phyloP scores from a whole-genome alignment of 2,329 filamentous ascomycete genomes.

The Aspergillus alliaceus region DNA sequence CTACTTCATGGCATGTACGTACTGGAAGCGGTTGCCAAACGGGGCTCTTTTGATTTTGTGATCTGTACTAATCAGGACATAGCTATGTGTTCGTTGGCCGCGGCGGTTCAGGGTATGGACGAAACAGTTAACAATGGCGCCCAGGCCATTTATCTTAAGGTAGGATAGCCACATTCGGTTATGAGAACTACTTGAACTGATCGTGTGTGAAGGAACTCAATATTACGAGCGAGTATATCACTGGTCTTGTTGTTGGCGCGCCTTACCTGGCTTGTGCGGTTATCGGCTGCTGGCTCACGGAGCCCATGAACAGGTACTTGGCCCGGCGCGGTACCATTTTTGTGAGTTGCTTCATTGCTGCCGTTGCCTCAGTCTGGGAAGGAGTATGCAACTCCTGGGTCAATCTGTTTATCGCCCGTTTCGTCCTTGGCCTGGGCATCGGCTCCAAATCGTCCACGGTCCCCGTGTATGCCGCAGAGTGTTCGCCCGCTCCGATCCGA shows the following conservation, averaged over 20 bases:
- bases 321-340: conserved; percentile 49
- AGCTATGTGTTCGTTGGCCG: conserved; percentile 54
- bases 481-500: conserved; percentile 49
- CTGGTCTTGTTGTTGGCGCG: conserved; percentile 46
- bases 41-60: neutral
- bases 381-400: conserved; percentile 45
- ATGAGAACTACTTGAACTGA: neutral
- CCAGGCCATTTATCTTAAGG: conserved; percentile 36
- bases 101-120: conserved; percentile 57
- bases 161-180: conserved; percentile 1
- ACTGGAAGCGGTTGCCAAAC: neutral
- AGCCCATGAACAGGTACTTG: conserved; percentile 47
- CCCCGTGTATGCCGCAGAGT: conserved; percentile 51
- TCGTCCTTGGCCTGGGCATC: conserved; percentile 44
- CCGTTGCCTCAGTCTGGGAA: conserved; percentile 44
- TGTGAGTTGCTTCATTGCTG: conserved; percentile 43
- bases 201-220: conserved; percentile 4
- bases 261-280: conserved; percentile 48
- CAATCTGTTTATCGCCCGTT: conserved; percentile 44
- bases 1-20: conserved; percentile 47
- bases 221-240: conserved; percentile 28
- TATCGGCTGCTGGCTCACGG: conserved; percentile 50
- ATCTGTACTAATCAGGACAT: neutral
- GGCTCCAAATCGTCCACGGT: conserved; percentile 47
- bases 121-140: conserved; percentile 53